Percentiles rank a stretch among this genome's conserved stretches.
phyloP scores from a whole-genome alignment of 306 rosid genomes.

The Malus orientalis region DNA sequence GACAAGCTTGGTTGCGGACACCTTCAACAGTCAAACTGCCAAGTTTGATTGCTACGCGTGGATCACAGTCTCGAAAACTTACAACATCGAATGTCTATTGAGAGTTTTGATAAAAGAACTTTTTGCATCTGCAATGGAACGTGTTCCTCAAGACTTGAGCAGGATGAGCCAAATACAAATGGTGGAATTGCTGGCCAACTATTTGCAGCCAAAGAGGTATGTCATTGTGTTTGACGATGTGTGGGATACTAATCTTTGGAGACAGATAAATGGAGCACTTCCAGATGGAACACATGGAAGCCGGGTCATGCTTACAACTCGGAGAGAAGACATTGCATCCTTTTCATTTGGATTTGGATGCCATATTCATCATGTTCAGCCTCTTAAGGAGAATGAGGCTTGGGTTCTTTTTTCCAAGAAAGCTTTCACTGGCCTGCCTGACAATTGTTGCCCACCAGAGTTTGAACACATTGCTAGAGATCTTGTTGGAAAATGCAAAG shows the following conservation, averaged over 20 bases:
- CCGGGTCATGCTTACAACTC: conserved; percentile 13
- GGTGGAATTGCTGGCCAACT: not conserved
- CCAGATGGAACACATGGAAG: not conserved
- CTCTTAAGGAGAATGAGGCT: not conserved
- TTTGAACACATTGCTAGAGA: not conserved
- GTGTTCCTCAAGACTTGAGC: not conserved
- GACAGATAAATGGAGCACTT: not conserved
- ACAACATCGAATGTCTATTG: not conserved
- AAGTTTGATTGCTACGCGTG: conserved; percentile 11
- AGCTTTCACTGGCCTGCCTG: not conserved
- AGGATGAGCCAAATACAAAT: not conserved
- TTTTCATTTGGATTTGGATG: not conserved
- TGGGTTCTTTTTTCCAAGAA: conserved; percentile 8
- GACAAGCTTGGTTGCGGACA: conserved; percentile 9
- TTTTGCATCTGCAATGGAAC: not conserved
- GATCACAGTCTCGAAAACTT: conserved; percentile 24
- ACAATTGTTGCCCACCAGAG: not conserved
- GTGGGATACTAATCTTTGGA: conserved; percentile 10
- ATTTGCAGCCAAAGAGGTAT: conserved; percentile 1
- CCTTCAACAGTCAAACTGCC: not conserved
- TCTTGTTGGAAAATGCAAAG: conserved; percentile 7
- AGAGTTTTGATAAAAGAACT: conserved; percentile 7
- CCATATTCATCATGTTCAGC: conserved; percentile 1
- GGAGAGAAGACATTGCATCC: conserved; percentile 11
- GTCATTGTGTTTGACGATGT: conserved; percentile 12